Conservation (phyloP, 1,284 basidiomycete species). For the Rhodotorula sp. region DNA sequence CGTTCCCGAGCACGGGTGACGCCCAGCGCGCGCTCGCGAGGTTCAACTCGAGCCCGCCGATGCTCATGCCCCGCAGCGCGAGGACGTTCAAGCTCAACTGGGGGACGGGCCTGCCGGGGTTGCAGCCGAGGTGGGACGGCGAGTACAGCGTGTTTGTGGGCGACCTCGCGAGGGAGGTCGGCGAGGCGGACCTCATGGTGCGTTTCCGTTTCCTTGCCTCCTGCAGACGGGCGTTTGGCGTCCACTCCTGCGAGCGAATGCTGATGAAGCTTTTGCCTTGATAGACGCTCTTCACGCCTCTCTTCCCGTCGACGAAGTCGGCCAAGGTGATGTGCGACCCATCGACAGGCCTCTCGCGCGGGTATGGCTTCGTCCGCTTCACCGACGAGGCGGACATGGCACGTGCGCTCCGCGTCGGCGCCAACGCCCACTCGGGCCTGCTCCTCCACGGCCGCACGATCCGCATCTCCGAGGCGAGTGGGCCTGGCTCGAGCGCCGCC, state of each 20-base stretch:
- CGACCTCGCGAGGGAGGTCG: slow-evolving; percentile 83
- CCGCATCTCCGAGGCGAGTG: slow-evolving; percentile 65
- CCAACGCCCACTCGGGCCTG: slow-evolving; percentile 44
- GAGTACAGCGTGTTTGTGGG: slow-evolving; percentile 91
- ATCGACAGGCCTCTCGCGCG: slow-evolving; percentile 79
- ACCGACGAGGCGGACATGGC: slow-evolving; percentile 83
- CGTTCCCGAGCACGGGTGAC: slow-evolving; percentile 70
- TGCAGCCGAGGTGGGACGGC: slow-evolving; percentile 55
- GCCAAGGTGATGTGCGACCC: slow-evolving; percentile 89
- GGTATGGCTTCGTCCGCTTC: slow-evolving; percentile 87
- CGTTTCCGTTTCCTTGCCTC: background rate
- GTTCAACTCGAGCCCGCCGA: slow-evolving; percentile 60
- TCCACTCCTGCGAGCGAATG: slow-evolving; percentile 54
- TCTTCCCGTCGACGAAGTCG: slow-evolving; percentile 84
- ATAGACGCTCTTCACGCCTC: slow-evolving; percentile 64
- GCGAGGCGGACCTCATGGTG: slow-evolving; percentile 77
- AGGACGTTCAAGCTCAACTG: slow-evolving; percentile 62
- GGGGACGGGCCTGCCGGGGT: slow-evolving; percentile 62
- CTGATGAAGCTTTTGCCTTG: no score
- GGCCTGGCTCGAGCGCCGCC: slow-evolving; percentile 19
- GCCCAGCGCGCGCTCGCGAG: slow-evolving; percentile 71
- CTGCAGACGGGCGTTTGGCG: no score
- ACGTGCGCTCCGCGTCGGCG: slow-evolving; percentile 66
- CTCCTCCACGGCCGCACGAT: slow-evolving; percentile 47
- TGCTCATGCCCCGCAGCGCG: slow-evolving; percentile 60